Percentiles rank a stretch among this genome's conserved stretches.
These are phyloP conservation scores for Nannizziopsis arthrosporioides DNA, from an alignment of 2,329 filamentous ascomycete genomes.

Conservation along the genomic window DNA sequence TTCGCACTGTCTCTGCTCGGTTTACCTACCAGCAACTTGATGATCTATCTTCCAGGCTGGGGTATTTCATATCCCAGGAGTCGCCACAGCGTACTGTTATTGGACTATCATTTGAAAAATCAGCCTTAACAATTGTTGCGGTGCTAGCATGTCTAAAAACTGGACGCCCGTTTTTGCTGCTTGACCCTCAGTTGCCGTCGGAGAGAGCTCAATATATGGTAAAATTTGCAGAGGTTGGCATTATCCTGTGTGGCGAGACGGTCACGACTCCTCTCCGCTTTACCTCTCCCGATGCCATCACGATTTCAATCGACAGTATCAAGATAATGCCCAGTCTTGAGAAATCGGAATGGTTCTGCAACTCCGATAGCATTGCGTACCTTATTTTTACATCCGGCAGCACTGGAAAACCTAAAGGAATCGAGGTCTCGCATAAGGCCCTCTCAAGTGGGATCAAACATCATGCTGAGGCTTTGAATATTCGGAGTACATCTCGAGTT, in stretches of 20 bases:
- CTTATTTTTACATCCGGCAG: not conserved
- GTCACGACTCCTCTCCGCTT: too few species aligned
- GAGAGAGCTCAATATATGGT: too few species aligned
- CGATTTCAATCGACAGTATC: too few species aligned
- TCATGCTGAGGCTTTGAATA: not conserved
- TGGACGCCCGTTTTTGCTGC: conserved; percentile 12
- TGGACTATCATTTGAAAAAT: conserved; percentile 15
- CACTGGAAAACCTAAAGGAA: too few species aligned
- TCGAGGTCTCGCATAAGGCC: conserved; percentile 13
- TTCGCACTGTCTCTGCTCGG: not conserved
- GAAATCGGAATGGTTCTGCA: too few species aligned
- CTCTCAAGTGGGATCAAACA: not conserved
- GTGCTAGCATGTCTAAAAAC: conserved; percentile 15
- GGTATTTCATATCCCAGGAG: not conserved
- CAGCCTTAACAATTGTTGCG: conserved; percentile 12
- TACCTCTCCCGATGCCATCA: too few species aligned
- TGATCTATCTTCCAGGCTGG: conserved; percentile 3
- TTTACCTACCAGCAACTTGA: conserved; percentile 15
- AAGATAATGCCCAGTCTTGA: too few species aligned
- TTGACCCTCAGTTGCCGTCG: conserved; percentile 10
- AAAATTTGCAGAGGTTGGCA: too few species aligned
- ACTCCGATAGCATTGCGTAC: too few species aligned
- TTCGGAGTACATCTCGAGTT: conserved; percentile 1
- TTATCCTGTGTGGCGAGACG: too few species aligned
- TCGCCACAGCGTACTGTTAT: too few species aligned